Conservation (phyloP, 1,284 basidiomycete genomes). For the Papiliotrema terrestris region DNA sequence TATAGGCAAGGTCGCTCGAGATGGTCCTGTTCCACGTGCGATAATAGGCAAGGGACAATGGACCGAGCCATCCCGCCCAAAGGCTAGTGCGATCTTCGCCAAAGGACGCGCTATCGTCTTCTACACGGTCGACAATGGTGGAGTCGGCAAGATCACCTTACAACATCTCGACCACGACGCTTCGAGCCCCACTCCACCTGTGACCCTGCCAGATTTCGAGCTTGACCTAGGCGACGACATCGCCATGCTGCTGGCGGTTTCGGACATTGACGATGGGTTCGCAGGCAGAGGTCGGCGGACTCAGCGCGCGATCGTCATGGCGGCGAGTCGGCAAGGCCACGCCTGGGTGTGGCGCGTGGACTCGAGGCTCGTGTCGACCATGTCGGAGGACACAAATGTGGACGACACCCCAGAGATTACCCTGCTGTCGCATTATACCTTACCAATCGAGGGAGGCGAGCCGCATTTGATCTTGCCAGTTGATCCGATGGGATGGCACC, state of each 20-base stretch:
- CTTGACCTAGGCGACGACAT: conserved; percentile 32
- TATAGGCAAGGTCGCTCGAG: conserved; percentile 22
- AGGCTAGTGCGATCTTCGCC: conserved; percentile 38
- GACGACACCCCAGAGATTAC: conserved; percentile 24
- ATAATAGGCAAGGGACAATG: conserved; percentile 42
- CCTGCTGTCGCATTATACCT: conserved; percentile 33
- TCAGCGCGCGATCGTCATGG: conserved; percentile 42
- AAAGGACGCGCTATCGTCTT: conserved; percentile 45
- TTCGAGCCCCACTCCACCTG: conserved; percentile 20
- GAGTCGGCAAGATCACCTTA: conserved; percentile 22
- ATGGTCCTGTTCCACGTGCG: conserved; percentile 6
- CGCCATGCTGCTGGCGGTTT: conserved; percentile 41
- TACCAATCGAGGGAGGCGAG: conserved; percentile 24
- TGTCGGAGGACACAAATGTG: conserved; percentile 6
- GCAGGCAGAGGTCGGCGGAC: conserved; percentile 30
- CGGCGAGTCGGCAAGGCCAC: conserved; percentile 29
- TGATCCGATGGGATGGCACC: conserved; percentile 83
- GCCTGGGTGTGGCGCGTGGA: conserved; percentile 46
- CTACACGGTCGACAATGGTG: conserved; percentile 14
- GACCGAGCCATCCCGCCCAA: conserved; percentile 13
- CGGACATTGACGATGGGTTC: conserved; percentile 48
- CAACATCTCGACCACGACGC: conserved; percentile 38
- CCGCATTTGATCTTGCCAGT: conserved; percentile 59
- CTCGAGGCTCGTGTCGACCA: conserved; percentile 16
- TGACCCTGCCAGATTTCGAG: conserved; percentile 35